phyloP scores from a whole-genome alignment of 352 stramenopile species.

The Halophytophthora polymorphica region DNA sequence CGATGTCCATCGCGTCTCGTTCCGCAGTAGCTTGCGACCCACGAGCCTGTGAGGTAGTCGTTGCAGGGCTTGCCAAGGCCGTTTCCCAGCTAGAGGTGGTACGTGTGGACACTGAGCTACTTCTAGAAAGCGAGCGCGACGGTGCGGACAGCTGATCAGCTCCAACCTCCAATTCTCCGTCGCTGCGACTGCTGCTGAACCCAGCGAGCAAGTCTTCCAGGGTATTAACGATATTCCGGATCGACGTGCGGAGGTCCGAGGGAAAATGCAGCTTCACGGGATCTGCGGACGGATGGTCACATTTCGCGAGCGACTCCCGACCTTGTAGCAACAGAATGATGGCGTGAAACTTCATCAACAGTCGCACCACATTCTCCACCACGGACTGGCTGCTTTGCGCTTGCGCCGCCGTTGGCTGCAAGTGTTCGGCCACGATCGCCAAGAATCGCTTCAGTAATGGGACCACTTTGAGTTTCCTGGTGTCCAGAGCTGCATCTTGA shows the following conservation, averaged over 20 bases:
- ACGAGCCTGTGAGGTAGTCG: conserved; percentile 6
- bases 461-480: conserved; percentile 15
- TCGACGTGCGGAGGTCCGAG: conserved; percentile 51
- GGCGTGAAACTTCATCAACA: conserved; percentile 47
- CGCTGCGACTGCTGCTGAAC: conserved; percentile 11
- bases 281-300: conserved; percentile 56
- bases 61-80: conserved; percentile 2
- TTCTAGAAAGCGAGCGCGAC: conserved; percentile 13
- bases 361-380: conserved; percentile 28
- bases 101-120: conserved; percentile 8
- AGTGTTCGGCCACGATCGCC: conserved; percentile 40
- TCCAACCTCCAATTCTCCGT: background rate
- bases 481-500: conserved; percentile 4
- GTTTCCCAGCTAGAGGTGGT: conserved; percentile 20
- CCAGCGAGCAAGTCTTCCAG: conserved; percentile 29
- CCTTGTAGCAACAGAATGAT: conserved; percentile 76
- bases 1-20: conserved; percentile 43
- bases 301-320: conserved; percentile 20
- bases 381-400: conserved; percentile 32
- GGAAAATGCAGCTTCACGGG: conserved; percentile 53
- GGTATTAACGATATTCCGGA: conserved; percentile 50
- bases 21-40: conserved; percentile 15
- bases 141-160: background rate
- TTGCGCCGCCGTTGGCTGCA: conserved; percentile 40
- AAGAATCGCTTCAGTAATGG: conserved; percentile 48